Evolutionary conservation across 257 asterid species (phyloP).

Genomic region (Solanum medicagineum): DNA sequence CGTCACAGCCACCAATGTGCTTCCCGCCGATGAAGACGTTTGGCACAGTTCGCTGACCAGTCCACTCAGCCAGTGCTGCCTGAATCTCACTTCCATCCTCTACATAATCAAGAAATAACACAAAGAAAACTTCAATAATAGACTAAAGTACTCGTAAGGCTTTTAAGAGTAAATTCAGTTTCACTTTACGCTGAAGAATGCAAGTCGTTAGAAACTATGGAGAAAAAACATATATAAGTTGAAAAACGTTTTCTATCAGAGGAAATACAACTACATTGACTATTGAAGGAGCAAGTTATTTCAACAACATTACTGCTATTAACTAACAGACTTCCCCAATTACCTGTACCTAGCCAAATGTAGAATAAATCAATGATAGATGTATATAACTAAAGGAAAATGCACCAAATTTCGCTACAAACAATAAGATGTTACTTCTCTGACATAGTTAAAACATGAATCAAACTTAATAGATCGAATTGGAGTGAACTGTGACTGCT

Average conservation of each 20-base stretch:
- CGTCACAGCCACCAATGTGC: constrained; percentile 93
- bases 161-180: background rate
- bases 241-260: background rate
- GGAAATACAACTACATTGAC: background rate
- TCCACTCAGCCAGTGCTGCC: constrained; percentile 54
- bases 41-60: constrained; percentile 82
- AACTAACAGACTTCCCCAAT: background rate
- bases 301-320: background rate
- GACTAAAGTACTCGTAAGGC: background rate
- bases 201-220: background rate
- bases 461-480: too few relatives aligned
- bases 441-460: background rate
- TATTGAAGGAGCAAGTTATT: background rate
- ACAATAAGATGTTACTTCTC: background rate
- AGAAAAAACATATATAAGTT: background rate
- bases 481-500: background rate
- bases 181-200: background rate
- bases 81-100: constrained; percentile 82
- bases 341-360: background rate
- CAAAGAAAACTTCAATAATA: background rate
- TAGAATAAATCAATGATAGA: background rate
- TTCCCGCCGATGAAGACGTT: constrained; percentile 78
- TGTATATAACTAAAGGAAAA: background rate
- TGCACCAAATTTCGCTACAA: background rate
- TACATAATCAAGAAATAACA: constrained; percentile 1